Evolutionary conservation across 805 yeast species (phyloP).

Genomic region (Saturnispora galanensis): DNA sequence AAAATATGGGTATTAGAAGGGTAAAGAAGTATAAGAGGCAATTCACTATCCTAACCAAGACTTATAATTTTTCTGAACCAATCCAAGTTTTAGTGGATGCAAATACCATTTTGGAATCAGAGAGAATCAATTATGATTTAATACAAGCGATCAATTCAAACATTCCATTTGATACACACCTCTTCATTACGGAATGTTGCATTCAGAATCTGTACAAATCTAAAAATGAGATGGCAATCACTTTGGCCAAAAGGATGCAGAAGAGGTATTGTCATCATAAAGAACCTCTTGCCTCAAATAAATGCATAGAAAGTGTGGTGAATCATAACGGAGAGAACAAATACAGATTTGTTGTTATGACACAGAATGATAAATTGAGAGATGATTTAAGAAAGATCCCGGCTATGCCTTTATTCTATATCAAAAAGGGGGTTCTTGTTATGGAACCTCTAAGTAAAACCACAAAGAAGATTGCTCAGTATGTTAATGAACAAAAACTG

Average conservation of each 20-base stretch:
- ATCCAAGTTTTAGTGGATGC: constrained; percentile 86
- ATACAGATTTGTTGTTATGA: constrained; percentile 83
- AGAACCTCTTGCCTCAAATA: constrained; percentile 44
- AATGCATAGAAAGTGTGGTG: constrained; percentile 68
- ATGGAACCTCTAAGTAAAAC: constrained; percentile 87
- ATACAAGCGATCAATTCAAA: constrained; percentile 72
- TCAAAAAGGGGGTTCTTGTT: constrained; percentile 87
- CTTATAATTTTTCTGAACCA: constrained; percentile 90
- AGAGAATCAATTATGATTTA: constrained; percentile 64
- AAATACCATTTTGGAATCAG: constrained; percentile 57
- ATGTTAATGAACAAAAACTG: constrained; percentile 57
- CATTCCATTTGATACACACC: constrained; percentile 75
- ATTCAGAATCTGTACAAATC: constrained; percentile 74
- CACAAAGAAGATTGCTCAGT: constrained; percentile 39
- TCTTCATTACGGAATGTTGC: constrained; percentile 93
- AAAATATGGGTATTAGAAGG: constrained; percentile 2
- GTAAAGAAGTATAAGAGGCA: constrained; percentile 61
- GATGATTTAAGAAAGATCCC: constrained; percentile 64
- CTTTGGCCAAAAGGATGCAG: constrained; percentile 73
- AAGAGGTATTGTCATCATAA: constrained; percentile 86
- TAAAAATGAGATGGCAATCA: constrained; percentile 67
- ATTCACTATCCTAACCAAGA: constrained; percentile 71
- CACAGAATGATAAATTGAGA: constrained; percentile 67
- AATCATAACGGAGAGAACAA: constrained; percentile 68
- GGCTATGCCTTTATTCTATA: constrained; percentile 81